Base-by-base conservation (phyloP, 805 yeast genomes). In the Starmerella sirachaensis region DNA sequence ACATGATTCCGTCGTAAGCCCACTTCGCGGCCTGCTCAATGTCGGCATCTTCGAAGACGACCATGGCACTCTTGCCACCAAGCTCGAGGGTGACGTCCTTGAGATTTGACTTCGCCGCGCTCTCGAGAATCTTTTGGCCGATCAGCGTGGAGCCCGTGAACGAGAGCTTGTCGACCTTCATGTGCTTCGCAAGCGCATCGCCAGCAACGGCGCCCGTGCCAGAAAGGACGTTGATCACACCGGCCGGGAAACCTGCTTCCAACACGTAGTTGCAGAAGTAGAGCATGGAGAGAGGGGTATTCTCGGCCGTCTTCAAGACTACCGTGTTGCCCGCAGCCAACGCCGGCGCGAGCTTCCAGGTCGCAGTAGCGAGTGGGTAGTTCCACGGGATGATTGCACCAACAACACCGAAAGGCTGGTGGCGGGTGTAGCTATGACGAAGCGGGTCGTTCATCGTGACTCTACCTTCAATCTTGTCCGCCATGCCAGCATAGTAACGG, bases 381-480 rank as follows among this genome's bases (percentile, higher is more conserved):
- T 86, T 86, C 96, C 96, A 86, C 51, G 96, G 95, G 50, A 86
- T 85, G 56, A 86, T 81, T 62, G 83, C 93, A 42, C 94, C 96
- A 60, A 93, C 83, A 32, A 86, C 95, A 58, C 95, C 96, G 53
- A 82, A 66, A 42, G 96, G 94, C 63, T 85, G 94, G 61, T 79
- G 78, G 60, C 76, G 74, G 48, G 88, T 77, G 64, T 78, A 83
- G 45, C 73, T 72, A 59, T 85, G 74, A 61, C 81, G 82, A 34
- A 74, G 64, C 41, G 62, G 59, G 45, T 86, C 88, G 34, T 93
- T 76, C 59, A 82, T 82, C 41, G 82, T 70, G 41, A 76, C 61
- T 48, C 74, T 69, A 52, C 94, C 95, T 49, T 68, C 70, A 48
- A 81, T 63, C 67, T 86, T 85, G 64, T 84, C 95, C 53, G 93